A percentile compares a stretch with the other conserved stretches of the same genome.
Evolutionary conservation across 2,329 filamentous ascomycete species (phyloP).

Genomic region (Helotiales sp.): DNA sequence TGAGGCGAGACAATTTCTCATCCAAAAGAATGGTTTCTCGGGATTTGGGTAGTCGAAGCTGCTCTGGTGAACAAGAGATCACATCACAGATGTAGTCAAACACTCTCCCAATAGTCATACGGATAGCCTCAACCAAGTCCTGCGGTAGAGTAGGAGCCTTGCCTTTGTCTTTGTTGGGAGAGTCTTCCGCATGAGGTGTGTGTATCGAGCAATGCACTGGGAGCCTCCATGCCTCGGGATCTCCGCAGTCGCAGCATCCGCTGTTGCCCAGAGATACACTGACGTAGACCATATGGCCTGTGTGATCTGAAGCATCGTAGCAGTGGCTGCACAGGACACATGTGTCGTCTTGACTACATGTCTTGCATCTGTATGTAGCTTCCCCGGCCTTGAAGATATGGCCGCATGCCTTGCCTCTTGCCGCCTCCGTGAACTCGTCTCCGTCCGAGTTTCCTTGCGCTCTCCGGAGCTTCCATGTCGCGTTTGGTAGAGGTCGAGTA

Average conservation of each 20-base stretch:
- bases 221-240: constrained; percentile 89
- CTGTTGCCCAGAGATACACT: constrained; percentile 88
- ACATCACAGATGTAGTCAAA: constrained; percentile 98
- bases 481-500: constrained; percentile 57
- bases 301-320: constrained; percentile 94
- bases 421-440: constrained; percentile 91
- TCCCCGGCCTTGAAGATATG: constrained; percentile 97
- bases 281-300: constrained; percentile 89
- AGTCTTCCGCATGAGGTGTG: constrained; percentile 60
- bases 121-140: constrained; percentile 77
- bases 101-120: constrained; percentile 82
- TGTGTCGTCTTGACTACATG: constrained; percentile 92
- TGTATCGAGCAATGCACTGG: constrained; percentile 95
- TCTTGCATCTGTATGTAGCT: constrained; percentile 92
- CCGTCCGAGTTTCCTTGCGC: constrained; percentile 93
- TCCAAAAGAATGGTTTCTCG: constrained; percentile 80
- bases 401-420: constrained; percentile 90
- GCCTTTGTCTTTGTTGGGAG: constrained; percentile 62
- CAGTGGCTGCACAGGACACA: constrained; percentile 93
- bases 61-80: constrained; percentile 95
- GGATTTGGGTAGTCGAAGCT: constrained; percentile 85
- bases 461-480: constrained; percentile 76
- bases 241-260: constrained; percentile 96
- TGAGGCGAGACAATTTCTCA: constrained; percentile 78
- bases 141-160: constrained; percentile 67